Evolutionary conservation across 1,139 yeast genomes (phyloP), one percentile per base, ranked within the genome.

Genomic region (Blastobotrys persicus): DNA sequence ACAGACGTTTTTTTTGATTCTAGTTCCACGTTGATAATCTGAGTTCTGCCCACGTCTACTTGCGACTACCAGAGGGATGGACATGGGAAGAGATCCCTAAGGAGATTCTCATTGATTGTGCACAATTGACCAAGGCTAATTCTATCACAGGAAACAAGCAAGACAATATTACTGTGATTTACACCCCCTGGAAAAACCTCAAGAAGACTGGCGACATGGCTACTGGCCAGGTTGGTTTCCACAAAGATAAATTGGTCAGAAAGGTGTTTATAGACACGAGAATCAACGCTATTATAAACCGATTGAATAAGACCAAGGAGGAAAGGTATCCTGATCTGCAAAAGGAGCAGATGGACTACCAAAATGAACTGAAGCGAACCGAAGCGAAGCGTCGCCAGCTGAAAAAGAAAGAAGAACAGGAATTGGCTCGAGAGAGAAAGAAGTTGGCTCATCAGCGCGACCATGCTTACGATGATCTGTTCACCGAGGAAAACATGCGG

Each of bases 31-130:
- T 84, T 6, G 94, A 86, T 59, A 85, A 84, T 58, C 74, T 81
- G 48, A 83, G 91, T 9, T 83, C 91, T 40, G 95, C 94, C 0
- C 95, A 88, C 64, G 76, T 88, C n/a, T 88, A 88, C 59, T 67
- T 86, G 31, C 78, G 88, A 49, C 67, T 85, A 32, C 66, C 71
- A 1, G 67, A 68, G 2, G 78, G 74, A 37, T 65, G 72, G 56
- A 48, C 57, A 2, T 64, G 76, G 70, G 80, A 77, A 28, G 65
- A 67, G 40, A 73, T 87, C 2, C 81, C 85, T 1, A 71, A 74
- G 31, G 75, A 68, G 4, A 69, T 85, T 2, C 62, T 85, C 17
- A 68, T 57, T 16, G 89, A 83, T 57, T 75, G 89, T 49, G 85
- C 85, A 0, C 95, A 87, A 60, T 69, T 88, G 52, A 84, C 94